Percentiles rank a stretch among this genome's conserved stretches.
Conservation (phyloP, 208 protist genomes). For the Trypanosoma platydactyli region DNA sequence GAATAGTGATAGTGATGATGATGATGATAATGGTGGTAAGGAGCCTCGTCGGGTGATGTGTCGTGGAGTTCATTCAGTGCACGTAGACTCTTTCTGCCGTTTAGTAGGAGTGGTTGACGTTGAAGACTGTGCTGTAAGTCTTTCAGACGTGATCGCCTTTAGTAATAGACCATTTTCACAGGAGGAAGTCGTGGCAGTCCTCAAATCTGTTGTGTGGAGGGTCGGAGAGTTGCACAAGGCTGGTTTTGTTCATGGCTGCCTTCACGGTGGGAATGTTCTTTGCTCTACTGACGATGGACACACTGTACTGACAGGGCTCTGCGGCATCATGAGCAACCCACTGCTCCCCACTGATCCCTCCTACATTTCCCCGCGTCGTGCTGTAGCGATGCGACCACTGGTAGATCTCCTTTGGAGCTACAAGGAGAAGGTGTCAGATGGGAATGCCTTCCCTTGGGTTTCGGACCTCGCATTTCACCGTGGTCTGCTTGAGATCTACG, state of each 20-base stretch:
- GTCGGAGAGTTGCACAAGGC: constrained; percentile 50
- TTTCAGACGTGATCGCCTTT: constrained; percentile 67
- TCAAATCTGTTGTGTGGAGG: constrained; percentile 53
- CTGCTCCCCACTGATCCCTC: constrained; percentile 45
- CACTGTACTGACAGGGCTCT: constrained; percentile 51
- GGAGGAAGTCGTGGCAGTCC: constrained; percentile 43
- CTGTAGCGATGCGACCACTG: constrained; percentile 26
- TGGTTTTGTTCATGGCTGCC: constrained; percentile 66
- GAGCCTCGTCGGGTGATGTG: constrained; percentile 32
- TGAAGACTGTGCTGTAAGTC: constrained; percentile 48
- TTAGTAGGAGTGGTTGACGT: constrained; percentile 67
- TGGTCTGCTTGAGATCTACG: constrained; percentile 19
- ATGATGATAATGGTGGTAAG: background rate
- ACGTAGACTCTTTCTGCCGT: constrained; percentile 59
- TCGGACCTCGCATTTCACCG: constrained; percentile 17
- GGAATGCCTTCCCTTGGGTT: constrained; percentile 12
- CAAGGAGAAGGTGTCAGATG: background rate
- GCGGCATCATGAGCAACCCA: constrained; percentile 47
- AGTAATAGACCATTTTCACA: constrained; percentile 30
- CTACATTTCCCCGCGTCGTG: constrained; percentile 42
- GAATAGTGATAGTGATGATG: background rate
- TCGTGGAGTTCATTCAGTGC: constrained; percentile 44
- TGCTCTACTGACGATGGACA: constrained; percentile 72
- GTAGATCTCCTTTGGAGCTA: constrained; percentile 20
- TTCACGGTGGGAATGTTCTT: constrained; percentile 80